Percentiles rank a stretch among this genome's conserved stretches.
Conservation (phyloP, 352 stramenopile genomes). For the Globisporangium cylindrosporum region DNA sequence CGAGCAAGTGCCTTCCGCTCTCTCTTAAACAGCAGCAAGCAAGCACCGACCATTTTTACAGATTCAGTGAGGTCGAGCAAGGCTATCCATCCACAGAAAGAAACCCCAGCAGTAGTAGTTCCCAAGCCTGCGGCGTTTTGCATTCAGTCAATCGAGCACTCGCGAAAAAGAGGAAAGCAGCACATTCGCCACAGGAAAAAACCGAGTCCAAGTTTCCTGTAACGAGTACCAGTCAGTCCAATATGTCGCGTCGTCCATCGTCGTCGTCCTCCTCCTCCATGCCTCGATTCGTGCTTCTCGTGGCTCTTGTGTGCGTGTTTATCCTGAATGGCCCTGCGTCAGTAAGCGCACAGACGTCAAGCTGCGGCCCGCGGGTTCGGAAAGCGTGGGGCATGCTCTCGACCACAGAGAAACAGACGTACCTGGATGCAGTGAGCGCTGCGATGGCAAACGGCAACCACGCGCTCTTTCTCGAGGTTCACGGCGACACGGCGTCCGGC, state of each 20-base stretch:
- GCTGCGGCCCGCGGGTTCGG: conserved; percentile 51
- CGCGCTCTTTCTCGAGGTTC: conserved; percentile 53
- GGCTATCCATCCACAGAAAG: not conserved
- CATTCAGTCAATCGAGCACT: not conserved
- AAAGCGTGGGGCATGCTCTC: conserved; percentile 44
- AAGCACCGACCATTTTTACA: not conserved
- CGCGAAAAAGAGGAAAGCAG: not conserved
- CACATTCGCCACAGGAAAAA: not conserved
- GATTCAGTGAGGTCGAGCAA: not conserved
- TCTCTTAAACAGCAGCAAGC: not conserved
- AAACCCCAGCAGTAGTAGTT: not conserved
- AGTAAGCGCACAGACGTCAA: conserved; percentile 1
- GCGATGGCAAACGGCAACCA: conserved; percentile 56
- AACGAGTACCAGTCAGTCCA: not conserved
- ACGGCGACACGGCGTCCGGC: conserved; percentile 33
- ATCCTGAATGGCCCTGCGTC: not conserved
- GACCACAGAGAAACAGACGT: conserved; percentile 53
- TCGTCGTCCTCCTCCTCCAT: not conserved
- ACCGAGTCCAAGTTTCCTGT: not conserved
- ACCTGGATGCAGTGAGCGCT: conserved; percentile 49
- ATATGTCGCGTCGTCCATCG: not conserved
- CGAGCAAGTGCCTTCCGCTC: not conserved
- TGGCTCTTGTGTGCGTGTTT: conserved; percentile 24
- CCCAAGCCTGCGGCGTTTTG: not conserved
- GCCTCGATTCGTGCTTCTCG: not conserved